Evolutionary conservation across 75 land plant species (phyloP).

Genomic region (Adiantum capillusveneris): DNA sequence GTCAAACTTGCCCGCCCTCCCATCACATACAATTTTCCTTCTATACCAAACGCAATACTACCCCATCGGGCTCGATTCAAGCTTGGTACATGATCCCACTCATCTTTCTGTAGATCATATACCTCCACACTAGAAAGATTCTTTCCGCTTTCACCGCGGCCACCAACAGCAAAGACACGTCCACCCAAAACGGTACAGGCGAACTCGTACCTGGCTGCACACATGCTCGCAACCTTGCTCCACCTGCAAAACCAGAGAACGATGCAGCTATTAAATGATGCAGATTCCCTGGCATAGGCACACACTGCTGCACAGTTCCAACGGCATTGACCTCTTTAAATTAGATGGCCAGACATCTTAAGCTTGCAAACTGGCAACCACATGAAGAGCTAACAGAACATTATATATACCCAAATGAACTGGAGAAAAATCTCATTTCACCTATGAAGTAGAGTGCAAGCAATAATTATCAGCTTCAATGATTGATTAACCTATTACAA

Average conservation of each 20-base stretch:
- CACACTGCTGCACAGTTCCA: too few species aligned
- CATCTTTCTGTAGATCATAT: conserved; percentile 42
- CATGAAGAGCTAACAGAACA: too few species aligned
- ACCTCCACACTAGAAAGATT: conserved; percentile 54
- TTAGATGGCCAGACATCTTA: too few species aligned
- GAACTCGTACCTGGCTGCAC: conserved; percentile 64
- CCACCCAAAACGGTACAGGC: conserved; percentile 66
- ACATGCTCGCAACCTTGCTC: conserved; percentile 48
- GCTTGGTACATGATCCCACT: conserved; percentile 51
- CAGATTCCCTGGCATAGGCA: too few species aligned
- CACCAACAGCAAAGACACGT: conserved; percentile 62
- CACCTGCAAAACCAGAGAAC: conserved; percentile 48
- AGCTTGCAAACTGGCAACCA: too few species aligned
- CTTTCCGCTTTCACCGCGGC: conserved; percentile 44
- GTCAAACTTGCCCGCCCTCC: conserved; percentile 74
- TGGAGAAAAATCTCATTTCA: too few species aligned
- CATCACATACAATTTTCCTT: conserved; percentile 65
- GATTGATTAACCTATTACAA: too few species aligned
- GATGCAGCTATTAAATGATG: too few species aligned
- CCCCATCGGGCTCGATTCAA: conserved; percentile 60
- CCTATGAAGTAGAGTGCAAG: too few species aligned
- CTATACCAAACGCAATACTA: conserved; percentile 57
- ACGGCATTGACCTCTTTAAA: too few species aligned
- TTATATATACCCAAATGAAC: too few species aligned
- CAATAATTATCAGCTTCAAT: too few species aligned